phyloP scores from a whole-genome alignment of 106 monocot species.

The Dendrobium chrysotoxum region DNA sequence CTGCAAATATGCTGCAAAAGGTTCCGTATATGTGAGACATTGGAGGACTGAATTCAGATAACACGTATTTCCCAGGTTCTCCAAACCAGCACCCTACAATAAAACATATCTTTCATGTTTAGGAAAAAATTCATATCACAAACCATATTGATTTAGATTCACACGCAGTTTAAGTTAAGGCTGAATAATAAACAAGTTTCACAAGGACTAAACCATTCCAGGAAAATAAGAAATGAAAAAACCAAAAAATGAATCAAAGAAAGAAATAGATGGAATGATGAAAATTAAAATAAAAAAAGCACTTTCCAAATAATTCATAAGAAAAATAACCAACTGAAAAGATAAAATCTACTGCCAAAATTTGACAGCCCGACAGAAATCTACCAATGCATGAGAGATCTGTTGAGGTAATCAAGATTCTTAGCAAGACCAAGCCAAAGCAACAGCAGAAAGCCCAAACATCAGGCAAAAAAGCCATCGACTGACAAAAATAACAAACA shows the following conservation, averaged over 20 bases:
- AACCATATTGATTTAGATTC: neutral
- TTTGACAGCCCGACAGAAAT: neutral
- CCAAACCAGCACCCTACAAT: constrained; percentile 88
- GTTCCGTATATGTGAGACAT: constrained; percentile 96
- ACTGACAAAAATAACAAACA: neutral
- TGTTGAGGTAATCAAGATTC: neutral
- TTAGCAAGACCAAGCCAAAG: neutral
- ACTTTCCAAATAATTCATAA: neutral
- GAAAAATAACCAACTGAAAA: neutral
- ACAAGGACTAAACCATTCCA: neutral
- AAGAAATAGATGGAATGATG: neutral
- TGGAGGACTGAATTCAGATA: constrained; percentile 96
- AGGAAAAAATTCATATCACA: neutral
- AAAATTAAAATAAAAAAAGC: too few species aligned
- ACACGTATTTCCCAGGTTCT: constrained; percentile 91
- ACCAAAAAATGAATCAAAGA: neutral
- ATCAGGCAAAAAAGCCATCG: neutral
- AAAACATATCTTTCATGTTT: constrained; percentile 4
- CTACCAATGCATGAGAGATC: neutral
- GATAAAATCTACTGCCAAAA: neutral
- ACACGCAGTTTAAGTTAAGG: neutral
- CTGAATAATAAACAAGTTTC: neutral
- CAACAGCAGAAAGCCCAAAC: neutral
- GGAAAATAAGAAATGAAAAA: neutral
- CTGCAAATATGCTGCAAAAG: constrained; percentile 94